Base-by-base conservation (phyloP, 768 basidiomycete species). In the Suillus placidus region DNA sequence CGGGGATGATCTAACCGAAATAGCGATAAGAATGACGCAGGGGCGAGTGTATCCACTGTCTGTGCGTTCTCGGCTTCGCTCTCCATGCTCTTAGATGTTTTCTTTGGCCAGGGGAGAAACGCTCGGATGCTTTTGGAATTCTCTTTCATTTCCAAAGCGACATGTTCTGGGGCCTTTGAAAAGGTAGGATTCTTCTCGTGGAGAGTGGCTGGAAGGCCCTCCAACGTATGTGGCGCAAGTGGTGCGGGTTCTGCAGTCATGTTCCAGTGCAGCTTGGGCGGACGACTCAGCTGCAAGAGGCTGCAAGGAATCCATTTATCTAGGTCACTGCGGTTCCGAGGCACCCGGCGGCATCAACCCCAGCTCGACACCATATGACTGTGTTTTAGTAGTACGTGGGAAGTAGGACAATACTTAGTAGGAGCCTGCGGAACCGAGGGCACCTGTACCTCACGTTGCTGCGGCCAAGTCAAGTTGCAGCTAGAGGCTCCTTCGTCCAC, bases 1-100 rank as follows among this genome's bases (percentile, higher is more conserved):
- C n/a, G n/a, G n/a, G 26, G 32, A 37, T 30, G 42, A 16, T 66
- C 72, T 56, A 32, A 87, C 87, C 86, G 78, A 66, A 87, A 88
- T 32, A 88, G 72, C 23, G 82, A 70, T 0, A 73, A 70, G 60
- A 87, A 79, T 0, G 80, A 76, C 3, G 82, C 76, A 0, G 86
- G 81, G 12, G 75, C 67, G 0, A 80, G 57, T 37, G 72, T 71
- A 30, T 79, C 80, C 16, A 65, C 69, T 8, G 75, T 66, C 18
- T 79, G 74, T 6, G 66, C 34, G 30, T 47, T 49, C 32, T 56
- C 62, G 10, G 47, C 64, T 16, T 35, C 49, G 34, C 47, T 62
- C 10, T 61, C 34, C n/a, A 30, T 30, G 34, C 71, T 67, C 42
- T 78, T 77, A 2, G 77, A 66, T 32, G 71, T 35, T 16, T 61